phyloP scores from a whole-genome alignment of 805 yeast species.

The Schwanniomyces polymorphus region DNA sequence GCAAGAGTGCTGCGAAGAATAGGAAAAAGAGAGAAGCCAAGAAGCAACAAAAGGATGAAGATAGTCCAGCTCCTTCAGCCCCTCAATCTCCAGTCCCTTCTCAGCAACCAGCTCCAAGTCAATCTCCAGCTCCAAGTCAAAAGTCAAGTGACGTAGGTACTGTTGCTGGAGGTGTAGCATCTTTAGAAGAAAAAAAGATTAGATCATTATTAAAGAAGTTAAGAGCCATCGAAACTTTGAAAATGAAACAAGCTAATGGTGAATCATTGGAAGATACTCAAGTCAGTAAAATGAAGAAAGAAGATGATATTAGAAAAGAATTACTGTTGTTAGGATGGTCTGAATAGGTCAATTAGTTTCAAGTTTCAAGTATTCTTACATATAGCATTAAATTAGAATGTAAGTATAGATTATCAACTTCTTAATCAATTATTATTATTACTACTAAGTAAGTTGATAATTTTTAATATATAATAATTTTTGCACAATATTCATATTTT shows the following conservation, averaged over 20 bases:
- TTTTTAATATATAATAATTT: background rate
- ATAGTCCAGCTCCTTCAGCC: background rate
- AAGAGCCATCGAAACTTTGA: conserved; percentile 91
- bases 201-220: conserved; percentile 88
- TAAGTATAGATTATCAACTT: background rate
- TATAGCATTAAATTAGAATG: background rate
- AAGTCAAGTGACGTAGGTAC: conserved; percentile 40
- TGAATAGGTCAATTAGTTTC: conserved; percentile 17
- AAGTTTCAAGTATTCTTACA: background rate
- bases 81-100: too few species aligned
- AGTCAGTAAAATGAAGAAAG: conserved; percentile 83
- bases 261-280: conserved; percentile 93
- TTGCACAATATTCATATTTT: background rate
- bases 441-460: background rate
- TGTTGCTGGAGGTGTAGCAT: conserved; percentile 61
- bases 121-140: conserved; percentile 10
- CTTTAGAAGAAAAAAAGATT: conserved; percentile 89
- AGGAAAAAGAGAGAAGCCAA: conserved; percentile 73
- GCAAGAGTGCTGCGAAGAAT: conserved; percentile 70
- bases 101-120: conserved; percentile 8
- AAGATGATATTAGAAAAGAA: conserved; percentile 75
- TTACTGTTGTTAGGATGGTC: conserved; percentile 71
- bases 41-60: conserved; percentile 22
- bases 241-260: conserved; percentile 78
- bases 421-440: background rate